Evolutionary conservation across 768 basidiomycete genomes (phyloP), one percentile per base, ranked within the genome.

Genomic region (Trametes gibbosa): DNA sequence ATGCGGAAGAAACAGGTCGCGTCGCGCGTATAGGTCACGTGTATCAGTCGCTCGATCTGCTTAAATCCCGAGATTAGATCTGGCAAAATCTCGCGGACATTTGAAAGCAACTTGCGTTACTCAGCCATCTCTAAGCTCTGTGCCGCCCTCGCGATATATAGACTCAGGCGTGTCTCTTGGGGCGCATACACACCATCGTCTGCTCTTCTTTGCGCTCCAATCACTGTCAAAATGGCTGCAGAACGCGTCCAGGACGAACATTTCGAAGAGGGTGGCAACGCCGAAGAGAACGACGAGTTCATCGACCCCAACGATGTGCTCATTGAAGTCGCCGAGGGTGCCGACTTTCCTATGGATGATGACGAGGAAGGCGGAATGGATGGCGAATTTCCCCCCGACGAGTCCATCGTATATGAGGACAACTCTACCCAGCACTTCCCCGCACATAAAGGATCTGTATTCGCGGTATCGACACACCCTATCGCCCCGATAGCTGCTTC

Each of bases 381-480:
- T 19, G 69, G 60, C 2, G 72, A 69, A 24, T 66, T 60, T 1
- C 68, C 71, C 21, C 64, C 56, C 9, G 70, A 67, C 46, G 69
- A 66, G 27, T 68, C 69, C 32, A 63, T 71, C 29, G 59, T 72
- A 21, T 79, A 70, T 56, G 74, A 84, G 61, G 83, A 84, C 70
- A 89, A 84, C 68, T 85, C 86, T 12, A 76, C 90, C 13, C 88
- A 86, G 69, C 79, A 80, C 58, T 94, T 93, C 69, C 70, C 78
- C 16, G 74, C 74, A 8, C 95, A 98, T 73, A 70, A 72, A 16
- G 74, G 81, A 24, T 95, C 96, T 17, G 90, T 98, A 32, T 99
- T 97, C 71, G 74, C 86, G 32, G 79, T 98, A 39, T 78, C 93
- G 3, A 81, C 84, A 34, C 97, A 99, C 70, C 96, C 97, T 0